Base-by-base conservation (phyloP, 2,329 filamentous ascomycete species). In the Fusarium sp. region DNA sequence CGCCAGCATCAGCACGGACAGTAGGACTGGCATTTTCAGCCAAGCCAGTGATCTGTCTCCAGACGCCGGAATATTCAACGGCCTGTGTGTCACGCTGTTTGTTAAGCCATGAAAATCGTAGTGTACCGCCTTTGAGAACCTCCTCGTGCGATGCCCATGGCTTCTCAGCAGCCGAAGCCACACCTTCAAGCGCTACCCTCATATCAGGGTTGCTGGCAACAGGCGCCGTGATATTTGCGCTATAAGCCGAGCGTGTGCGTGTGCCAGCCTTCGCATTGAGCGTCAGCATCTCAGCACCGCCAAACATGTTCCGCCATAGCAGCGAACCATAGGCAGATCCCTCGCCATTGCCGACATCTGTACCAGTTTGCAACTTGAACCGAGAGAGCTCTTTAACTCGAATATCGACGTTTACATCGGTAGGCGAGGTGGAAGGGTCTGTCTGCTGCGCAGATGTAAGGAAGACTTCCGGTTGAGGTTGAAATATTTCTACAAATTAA, bases 101-200 rank as follows among this genome's bases (percentile, higher is more conserved):
- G 47, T 87, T 88, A 37, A 90, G 79, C 91, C 92, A 98, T 39
- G 89, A 88, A 40, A 97, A 83, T 69, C 92, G 94, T 14, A 91
- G 82, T 72, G 88, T 90, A 20, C 87, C 93, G 17, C 94, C 94
- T 75, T 90, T 92, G 20, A 96, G 81, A 4, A 90, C 89, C 80
- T 99, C 95, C 73, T 98, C 95, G 76, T 99, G 95, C 68, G 92
- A 96, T 22, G 96, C 94, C 92, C 93, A 98, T 14, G 90, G 87
- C 80, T 98, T 97, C 65, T 95, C 87, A 1, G 93, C 96, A 44
- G 93, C 90, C 65, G 92, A 97, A 11, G 91, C 90, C 44, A 97
- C 83, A 2, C 87, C 94, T 70, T 97, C 94, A 62, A 97, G 74
- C 70, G 95, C 90, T 64, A 94, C 83, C 63, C 91, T 87, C 73